These are phyloP conservation scores for Capsicum pubescens DNA, from an alignment of 257 asterid species.

Conservation along the genomic window DNA sequence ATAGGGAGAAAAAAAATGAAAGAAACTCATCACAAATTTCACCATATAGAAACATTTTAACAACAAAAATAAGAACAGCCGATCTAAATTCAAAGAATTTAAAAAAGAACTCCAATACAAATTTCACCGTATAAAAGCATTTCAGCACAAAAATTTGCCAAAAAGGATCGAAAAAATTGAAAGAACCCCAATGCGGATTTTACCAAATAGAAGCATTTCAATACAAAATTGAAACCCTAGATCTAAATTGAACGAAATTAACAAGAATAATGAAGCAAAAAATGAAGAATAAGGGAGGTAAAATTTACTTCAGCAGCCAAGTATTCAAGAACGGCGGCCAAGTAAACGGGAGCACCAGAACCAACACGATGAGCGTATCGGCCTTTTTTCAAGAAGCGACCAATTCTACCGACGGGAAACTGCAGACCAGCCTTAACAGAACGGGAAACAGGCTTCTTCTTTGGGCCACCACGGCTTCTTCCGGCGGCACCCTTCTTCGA, in stretches of 20 bases:
- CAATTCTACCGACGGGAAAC: conserved; percentile 57
- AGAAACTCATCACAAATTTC: background rate
- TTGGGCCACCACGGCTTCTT: conserved; percentile 50
- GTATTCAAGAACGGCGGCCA: conserved; percentile 54
- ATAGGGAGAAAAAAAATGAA: too few species aligned
- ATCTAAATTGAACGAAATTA: background rate
- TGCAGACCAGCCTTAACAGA: conserved; percentile 51
- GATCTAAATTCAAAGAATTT: too few species aligned
- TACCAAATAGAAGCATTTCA: too few species aligned
- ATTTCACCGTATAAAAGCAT: too few species aligned
- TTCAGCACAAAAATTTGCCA: too few species aligned
- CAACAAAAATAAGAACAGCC: too few species aligned
- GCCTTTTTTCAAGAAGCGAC: conserved; percentile 50
- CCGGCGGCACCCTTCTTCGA: conserved; percentile 54
- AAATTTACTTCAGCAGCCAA: conserved; percentile 48
- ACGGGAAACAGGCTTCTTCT: conserved; percentile 51
- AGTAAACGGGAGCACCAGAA: conserved; percentile 50
- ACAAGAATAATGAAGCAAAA: background rate
- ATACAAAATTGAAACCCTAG: background rate
- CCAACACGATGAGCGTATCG: conserved; percentile 49
- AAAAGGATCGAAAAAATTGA: too few species aligned
- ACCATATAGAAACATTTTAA: background rate
- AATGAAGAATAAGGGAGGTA: background rate
- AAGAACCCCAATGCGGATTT: too few species aligned
- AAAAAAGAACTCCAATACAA: too few species aligned